A percentile compares a stretch with the other conserved stretches of the same genome.
Evolutionary conservation across 2,329 filamentous ascomycete species (phyloP).

Genomic region (Neospermospora avenae): DNA sequence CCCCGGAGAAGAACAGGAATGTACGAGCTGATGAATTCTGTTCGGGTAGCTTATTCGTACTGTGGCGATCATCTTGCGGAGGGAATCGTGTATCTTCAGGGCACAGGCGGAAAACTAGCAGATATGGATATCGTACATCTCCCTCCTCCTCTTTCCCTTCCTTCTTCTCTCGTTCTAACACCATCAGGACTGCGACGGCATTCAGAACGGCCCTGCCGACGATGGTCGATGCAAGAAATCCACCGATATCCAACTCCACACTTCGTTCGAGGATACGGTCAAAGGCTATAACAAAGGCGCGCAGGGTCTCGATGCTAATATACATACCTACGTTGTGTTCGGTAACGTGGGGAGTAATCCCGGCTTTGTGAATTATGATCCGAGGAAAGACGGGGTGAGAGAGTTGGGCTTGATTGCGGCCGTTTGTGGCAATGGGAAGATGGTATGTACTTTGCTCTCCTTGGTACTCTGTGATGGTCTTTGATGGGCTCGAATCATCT

Average conservation of each 20-base stretch:
- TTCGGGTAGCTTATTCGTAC: constrained; percentile 35
- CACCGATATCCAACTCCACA: constrained; percentile 44
- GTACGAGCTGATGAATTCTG: background rate
- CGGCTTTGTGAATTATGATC: constrained; percentile 40
- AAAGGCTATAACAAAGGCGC: constrained; percentile 39
- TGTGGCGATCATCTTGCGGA: constrained; percentile 45
- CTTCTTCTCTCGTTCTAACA: background rate
- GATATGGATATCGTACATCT: constrained; percentile 51
- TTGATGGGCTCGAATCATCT: background rate
- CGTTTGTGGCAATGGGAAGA: constrained; percentile 45
- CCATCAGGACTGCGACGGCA: constrained; percentile 47
- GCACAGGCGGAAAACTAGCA: constrained; percentile 40
- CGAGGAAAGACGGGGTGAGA: constrained; percentile 42
- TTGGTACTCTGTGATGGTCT: background rate
- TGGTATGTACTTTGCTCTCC: constrained; percentile 28
- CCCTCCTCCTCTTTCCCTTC: background rate
- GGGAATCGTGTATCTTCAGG: constrained; percentile 48
- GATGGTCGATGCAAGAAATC: constrained; percentile 46
- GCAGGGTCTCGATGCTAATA: constrained; percentile 47
- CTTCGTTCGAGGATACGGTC: constrained; percentile 45
- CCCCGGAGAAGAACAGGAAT: background rate
- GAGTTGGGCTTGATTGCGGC: constrained; percentile 54
- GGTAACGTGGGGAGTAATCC: constrained; percentile 43
- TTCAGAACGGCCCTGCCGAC: constrained; percentile 40
- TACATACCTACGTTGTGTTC: constrained; percentile 52